phyloP scores from a whole-genome alignment of 2,329 filamentous ascomycete genomes.

The Chrysoporthe austroafricana region DNA sequence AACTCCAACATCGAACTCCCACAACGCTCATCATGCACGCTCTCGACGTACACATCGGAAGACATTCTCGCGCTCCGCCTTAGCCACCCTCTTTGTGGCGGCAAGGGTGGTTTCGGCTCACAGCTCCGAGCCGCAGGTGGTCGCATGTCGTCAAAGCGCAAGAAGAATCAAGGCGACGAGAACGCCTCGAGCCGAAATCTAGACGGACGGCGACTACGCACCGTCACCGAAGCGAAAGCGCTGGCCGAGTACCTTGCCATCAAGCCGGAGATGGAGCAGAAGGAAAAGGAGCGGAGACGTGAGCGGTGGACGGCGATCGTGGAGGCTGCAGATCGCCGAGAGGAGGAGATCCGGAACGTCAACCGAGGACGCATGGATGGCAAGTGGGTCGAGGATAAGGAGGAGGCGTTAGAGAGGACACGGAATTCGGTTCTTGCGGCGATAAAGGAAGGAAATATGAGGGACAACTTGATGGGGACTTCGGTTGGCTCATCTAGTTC shows the following conservation, averaged over 20 bases:
- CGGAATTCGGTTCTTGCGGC: conserved; percentile 73
- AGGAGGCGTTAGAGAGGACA: conserved; percentile 84
- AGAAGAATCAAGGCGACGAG: conserved; percentile 82
- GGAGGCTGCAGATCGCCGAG: conserved; percentile 78
- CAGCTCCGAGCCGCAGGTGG: conserved; percentile 95
- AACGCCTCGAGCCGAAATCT: conserved; percentile 92
- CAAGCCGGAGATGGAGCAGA: conserved; percentile 96
- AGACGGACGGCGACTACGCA: conserved; percentile 86
- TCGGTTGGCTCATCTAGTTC: conserved; percentile 52
- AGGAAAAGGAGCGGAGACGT: conserved; percentile 84
- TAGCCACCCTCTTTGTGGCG: conserved; percentile 78
- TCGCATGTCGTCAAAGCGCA: conserved; percentile 92
- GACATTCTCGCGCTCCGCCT: conserved; percentile 83
- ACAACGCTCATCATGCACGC: conserved; percentile 52
- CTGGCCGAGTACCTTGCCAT: conserved; percentile 93
- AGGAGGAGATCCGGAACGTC: conserved; percentile 81
- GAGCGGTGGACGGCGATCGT: conserved; percentile 89
- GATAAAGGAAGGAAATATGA: conserved; percentile 67
- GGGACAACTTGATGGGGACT: conserved; percentile 61
- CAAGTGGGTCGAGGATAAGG: conserved; percentile 94
- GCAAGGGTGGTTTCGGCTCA: conserved; percentile 97
- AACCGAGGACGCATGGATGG: conserved; percentile 75
- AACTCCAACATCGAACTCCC: conserved; percentile 74
- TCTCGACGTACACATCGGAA: conserved; percentile 66
- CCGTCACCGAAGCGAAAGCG: conserved; percentile 92